These are phyloP conservation scores for Aureobasidium subglaciale DNA, from an alignment of 2,329 filamentous ascomycete genomes.

Conservation along the genomic window DNA sequence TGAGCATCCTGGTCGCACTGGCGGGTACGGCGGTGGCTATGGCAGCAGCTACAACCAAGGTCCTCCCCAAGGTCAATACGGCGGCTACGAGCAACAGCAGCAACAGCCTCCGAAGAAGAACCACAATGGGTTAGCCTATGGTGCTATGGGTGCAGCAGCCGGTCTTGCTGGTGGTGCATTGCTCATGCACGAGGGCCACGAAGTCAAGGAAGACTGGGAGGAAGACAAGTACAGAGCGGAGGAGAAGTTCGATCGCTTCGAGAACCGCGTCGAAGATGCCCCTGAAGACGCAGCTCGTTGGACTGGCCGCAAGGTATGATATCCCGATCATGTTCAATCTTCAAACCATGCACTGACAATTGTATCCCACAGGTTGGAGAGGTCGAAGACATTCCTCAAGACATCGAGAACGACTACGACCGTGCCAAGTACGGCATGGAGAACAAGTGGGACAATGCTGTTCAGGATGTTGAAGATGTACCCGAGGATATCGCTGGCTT, in stretches of 20 bases:
- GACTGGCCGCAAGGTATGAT: constrained; percentile 33
- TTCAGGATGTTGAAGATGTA: constrained; percentile 30
- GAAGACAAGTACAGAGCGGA: constrained; percentile 25
- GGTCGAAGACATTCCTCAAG: constrained; percentile 34
- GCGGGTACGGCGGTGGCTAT: constrained; percentile 18
- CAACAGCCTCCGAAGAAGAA: constrained; percentile 14
- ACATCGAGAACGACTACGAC: constrained; percentile 29
- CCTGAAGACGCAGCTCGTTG: constrained; percentile 38
- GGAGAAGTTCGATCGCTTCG: constrained; percentile 20
- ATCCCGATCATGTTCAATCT: neutral
- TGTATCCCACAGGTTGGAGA: constrained; percentile 28
- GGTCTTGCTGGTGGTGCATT: constrained; percentile 39
- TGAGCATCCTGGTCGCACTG: constrained; percentile 27
- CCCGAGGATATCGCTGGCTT: constrained; percentile 32
- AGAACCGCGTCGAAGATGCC: constrained; percentile 32
- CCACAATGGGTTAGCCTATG: constrained; percentile 30
- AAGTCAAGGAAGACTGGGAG: constrained; percentile 29
- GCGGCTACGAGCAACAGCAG: neutral
- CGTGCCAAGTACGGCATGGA: constrained; percentile 25
- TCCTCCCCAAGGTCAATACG: constrained; percentile 18
- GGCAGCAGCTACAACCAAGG: constrained; percentile 18
- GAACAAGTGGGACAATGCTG: constrained; percentile 26
- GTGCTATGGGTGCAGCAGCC: constrained; percentile 34
- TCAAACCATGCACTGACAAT: neutral
- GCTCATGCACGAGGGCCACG: constrained; percentile 39